Base-by-base conservation (phyloP, 768 basidiomycete genomes). In the Chalciporus piperatus region DNA sequence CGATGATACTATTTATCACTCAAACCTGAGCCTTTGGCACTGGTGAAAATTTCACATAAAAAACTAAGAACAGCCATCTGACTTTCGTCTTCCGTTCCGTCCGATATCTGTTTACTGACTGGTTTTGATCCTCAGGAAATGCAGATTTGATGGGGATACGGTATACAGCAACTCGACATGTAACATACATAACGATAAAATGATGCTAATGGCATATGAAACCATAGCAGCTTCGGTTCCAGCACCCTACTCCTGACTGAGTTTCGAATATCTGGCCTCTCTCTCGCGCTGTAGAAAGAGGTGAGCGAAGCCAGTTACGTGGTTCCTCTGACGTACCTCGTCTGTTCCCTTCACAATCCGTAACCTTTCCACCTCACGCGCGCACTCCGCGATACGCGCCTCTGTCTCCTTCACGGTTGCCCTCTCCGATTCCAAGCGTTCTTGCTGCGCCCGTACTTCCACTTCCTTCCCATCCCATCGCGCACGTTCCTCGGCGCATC, bases 281-380 rank as follows among this genome's bases (percentile, higher is more conserved):
- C 85, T 73, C 65, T 87, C 85, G 48, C 80, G 76, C 75, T 76
- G 22, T 20, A 54, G 11, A 6, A 27, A 45, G 41, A 48, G 10
- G 48, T 55, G 20, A 66, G 40, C 19, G 12, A n/a, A 20, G 13
- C 30, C 35, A 20, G 6, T 19, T 46, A 43, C 14, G n/a, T 40
- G 16, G 32, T 22, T 8, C 39, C 67, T 60, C 27, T 13, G 20
- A 50, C 67, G 11, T 35, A 70, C 67, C 72, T 90, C 89, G 57
- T 91, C 89, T 8, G 82, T 82, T 32, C 79, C 80, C 62, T 85
- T 84, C 59, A 82, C 76, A 17, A 74, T 72, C 27, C 87, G 72
- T 46, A 91, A 64, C 55, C 76, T 76, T 57, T 91, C 87, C 2
- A 92, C 77, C 60, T 91, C 87, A 48, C 79, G 76, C n/a, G 78